Percentiles rank a stretch among this genome's conserved stretches.
Conservation (phyloP, 495 filamentous ascomycete species). For the Penicillium longicatenatum region DNA sequence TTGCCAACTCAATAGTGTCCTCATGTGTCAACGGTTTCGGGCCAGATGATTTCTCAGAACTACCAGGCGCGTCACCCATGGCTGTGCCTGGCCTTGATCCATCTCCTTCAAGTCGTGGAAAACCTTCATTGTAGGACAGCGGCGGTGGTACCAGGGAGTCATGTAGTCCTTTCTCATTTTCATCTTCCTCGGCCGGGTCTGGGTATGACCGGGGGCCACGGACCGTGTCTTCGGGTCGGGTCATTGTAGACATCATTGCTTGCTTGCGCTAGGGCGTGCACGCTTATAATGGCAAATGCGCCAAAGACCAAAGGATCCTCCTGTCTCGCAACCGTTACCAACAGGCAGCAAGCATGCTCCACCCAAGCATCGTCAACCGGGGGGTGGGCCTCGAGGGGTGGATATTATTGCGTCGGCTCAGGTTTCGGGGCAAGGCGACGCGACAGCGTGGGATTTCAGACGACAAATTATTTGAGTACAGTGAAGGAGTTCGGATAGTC, state of each 20-base stretch:
- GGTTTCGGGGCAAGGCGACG: slow-evolving; percentile 6
- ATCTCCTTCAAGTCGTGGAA: slow-evolving; percentile 35
- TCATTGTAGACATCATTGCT: slow-evolving; percentile 43
- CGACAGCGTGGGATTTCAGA: background rate
- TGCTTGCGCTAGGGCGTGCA: background rate
- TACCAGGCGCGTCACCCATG: slow-evolving; percentile 28
- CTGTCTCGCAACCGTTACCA: slow-evolving; percentile 16
- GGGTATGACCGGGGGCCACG: slow-evolving; percentile 38
- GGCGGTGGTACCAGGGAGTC: slow-evolving; percentile 29
- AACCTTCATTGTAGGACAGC: slow-evolving; percentile 31
- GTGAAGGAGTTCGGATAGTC: background rate
- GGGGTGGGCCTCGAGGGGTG: slow-evolving; percentile 6
- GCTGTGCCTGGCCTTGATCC: slow-evolving; percentile 33
- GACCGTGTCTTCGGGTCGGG: slow-evolving; percentile 42
- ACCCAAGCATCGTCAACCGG: slow-evolving; percentile 22
- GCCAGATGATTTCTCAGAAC: slow-evolving; percentile 24
- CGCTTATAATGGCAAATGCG: background rate
- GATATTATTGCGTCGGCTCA: background rate
- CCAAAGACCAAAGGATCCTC: background rate
- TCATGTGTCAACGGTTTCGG: slow-evolving; percentile 38
- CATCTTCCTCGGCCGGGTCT: slow-evolving; percentile 38
- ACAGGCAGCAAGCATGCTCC: slow-evolving; percentile 1
- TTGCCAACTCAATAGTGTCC: slow-evolving; percentile 59
- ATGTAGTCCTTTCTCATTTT: slow-evolving; percentile 22
- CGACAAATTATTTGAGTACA: background rate